A percentile compares a stretch with the other conserved stretches of the same genome.
Evolutionary conservation across 306 rosid genomes (phyloP).

Genomic region (Lathyrus oleraceus): DNA sequence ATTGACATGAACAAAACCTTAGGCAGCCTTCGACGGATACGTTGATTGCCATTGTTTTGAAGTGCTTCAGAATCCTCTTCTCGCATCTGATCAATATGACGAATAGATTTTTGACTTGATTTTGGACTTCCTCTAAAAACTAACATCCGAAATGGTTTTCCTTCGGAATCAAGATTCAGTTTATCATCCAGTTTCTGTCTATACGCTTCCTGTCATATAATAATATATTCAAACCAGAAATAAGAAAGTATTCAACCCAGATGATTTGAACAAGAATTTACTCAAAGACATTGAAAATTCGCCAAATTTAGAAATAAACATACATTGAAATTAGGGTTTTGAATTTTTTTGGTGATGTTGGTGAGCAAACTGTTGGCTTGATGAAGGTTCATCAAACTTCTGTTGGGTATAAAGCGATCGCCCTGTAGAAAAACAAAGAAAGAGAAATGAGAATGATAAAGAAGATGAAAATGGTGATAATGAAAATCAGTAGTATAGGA

Average conservation of each 20-base stretch:
- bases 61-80: slow-evolving; percentile 49
- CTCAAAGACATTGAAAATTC: background rate
- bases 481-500: background rate
- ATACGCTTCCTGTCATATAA: slow-evolving; percentile 53
- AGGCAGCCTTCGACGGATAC: slow-evolving; percentile 49
- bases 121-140: slow-evolving; percentile 87
- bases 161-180: slow-evolving; percentile 65
- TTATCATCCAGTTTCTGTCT: slow-evolving; percentile 57
- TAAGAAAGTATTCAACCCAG: background rate
- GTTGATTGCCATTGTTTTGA: slow-evolving; percentile 35
- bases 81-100: slow-evolving; percentile 59
- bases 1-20: slow-evolving; percentile 39
- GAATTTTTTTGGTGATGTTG: slow-evolving; percentile 40
- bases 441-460: background rate
- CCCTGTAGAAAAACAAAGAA: slow-evolving; percentile 45
- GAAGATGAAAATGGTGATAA: background rate
- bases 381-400: slow-evolving; percentile 98
- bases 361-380: slow-evolving; percentile 83
- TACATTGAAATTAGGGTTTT: slow-evolving; percentile 50
- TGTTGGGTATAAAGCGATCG: slow-evolving; percentile 77
- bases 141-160: slow-evolving; percentile 70
- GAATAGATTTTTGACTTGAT: slow-evolving; percentile 58
- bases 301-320: background rate
- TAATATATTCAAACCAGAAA: background rate
- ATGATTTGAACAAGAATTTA: background rate